phyloP scores from a whole-genome alignment of 192 early-diverging fungal genomes.

The Martensiomyces pterosporus region DNA sequence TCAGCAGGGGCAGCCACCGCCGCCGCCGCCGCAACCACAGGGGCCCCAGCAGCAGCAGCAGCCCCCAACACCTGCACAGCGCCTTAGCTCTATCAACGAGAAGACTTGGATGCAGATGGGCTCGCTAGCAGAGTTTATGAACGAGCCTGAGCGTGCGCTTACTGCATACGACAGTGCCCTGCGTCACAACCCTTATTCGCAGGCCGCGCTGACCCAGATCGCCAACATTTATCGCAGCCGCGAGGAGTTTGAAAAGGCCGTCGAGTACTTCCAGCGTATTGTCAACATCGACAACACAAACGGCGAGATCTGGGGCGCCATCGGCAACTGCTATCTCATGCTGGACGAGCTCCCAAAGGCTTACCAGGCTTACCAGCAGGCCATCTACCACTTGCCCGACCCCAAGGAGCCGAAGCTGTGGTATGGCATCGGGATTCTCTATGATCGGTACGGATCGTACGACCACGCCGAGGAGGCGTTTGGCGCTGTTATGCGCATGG shows the following conservation, averaged over 20 bases:
- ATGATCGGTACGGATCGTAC: conserved; percentile 94
- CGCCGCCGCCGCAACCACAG: conserved; percentile 9
- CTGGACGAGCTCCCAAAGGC: conserved; percentile 92
- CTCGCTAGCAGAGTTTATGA: conserved; percentile 62
- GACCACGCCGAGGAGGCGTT: conserved; percentile 98
- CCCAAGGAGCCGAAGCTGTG: conserved; percentile 97
- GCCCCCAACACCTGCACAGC: conserved; percentile 28
- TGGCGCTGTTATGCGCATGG: conserved; percentile 88
- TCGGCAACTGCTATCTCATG: conserved; percentile 96
- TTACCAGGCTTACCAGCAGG: conserved; percentile 94
- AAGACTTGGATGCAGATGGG: conserved; percentile 48
- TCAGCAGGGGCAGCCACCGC: conserved; percentile 2
- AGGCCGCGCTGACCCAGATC: conserved; percentile 71
- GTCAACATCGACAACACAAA: conserved; percentile 76
- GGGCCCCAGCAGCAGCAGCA: conserved; percentile 20
- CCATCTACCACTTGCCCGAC: conserved; percentile 85
- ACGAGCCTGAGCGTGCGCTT: conserved; percentile 81
- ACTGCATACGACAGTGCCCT: conserved; percentile 84
- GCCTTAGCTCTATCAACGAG: conserved; percentile 39
- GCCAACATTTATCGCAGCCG: conserved; percentile 77
- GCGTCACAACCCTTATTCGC: conserved; percentile 90
- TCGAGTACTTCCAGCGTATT: conserved; percentile 89
- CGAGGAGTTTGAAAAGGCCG: conserved; percentile 81
- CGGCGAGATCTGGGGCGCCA: conserved; percentile 93
- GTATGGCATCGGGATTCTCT: conserved; percentile 98